Evolutionary conservation across 768 basidiomycete genomes (phyloP).

Genomic region (Calocera viscosa): DNA sequence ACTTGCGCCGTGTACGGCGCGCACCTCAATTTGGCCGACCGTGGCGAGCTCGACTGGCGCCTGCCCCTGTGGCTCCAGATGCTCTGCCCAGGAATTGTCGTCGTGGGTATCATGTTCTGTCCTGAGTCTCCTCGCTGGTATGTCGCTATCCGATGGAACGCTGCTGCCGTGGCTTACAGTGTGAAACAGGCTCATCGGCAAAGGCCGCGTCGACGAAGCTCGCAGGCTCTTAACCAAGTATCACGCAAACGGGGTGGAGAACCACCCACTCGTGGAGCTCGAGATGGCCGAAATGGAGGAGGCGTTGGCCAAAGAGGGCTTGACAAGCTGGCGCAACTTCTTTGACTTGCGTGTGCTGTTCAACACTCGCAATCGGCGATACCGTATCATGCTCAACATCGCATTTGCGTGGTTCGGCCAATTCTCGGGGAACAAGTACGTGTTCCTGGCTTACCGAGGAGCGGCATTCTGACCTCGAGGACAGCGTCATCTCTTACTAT

Average conservation of each 20-base stretch:
- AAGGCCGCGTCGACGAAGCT: slow-evolving; percentile 41
- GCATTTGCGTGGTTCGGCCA: slow-evolving; percentile 10
- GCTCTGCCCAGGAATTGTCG: not conserved
- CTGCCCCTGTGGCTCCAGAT: slow-evolving; percentile 2
- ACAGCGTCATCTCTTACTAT: slow-evolving; percentile 19
- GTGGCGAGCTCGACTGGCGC: slow-evolving; percentile 3
- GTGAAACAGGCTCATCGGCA: slow-evolving; percentile 38
- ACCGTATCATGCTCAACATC: slow-evolving; percentile 34
- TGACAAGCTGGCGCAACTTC: slow-evolving; percentile 32
- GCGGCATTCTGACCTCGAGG: not conserved
- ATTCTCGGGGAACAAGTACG: slow-evolving; percentile 3
- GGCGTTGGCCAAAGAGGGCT: slow-evolving; percentile 25
- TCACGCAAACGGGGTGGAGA: slow-evolving; percentile 40
- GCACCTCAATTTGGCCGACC: not conserved
- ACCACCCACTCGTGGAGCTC: slow-evolving; percentile 5
- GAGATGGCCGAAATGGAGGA: not conserved
- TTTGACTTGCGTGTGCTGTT: slow-evolving; percentile 27
- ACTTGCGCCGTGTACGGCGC: not conserved
- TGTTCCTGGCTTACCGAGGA: not conserved
- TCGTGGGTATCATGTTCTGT: not conserved
- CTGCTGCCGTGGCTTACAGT: not conserved
- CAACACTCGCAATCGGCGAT: slow-evolving; percentile 39
- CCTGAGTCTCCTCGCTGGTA: not conserved
- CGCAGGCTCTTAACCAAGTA: slow-evolving; percentile 40
- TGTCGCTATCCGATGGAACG: not conserved